Base-by-base conservation (phyloP, 176 grass and related monocot species). In the Themeda triandra region DNA sequence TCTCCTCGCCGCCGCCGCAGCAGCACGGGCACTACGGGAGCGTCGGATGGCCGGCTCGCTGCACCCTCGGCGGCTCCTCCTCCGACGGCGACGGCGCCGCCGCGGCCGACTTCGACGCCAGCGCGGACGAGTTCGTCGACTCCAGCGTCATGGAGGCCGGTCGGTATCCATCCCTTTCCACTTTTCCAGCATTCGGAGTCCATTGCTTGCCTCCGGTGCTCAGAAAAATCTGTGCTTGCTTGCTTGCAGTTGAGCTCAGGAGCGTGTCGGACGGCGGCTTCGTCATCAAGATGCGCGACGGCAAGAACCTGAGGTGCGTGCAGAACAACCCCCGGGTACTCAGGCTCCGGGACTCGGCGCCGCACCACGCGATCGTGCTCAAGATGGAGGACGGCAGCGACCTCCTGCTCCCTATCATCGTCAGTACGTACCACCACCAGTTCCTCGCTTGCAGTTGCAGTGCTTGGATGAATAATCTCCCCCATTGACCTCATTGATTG, bases 381-480 rank as follows among this genome's bases (percentile, higher is more conserved):
- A 98, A 98, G 70, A 96, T 95, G 93, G 96, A 98, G 76, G 96
- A 98, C 84, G 96, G 96, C 67, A 98, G 92, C 62, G 77, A 87
- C 68, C 88, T 98, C 82, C 83, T 98, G 66, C 93, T 98, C 24
- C 96, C 96, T 7, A 96, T 98, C 84, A 93, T 95, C 75, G 96
- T 98, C 66, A 91, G 93, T 95, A 94, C 37, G 93, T 91, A 85
- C 65, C 36, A 85, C 65, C 36, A 33, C 32, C 33, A 51, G 12
- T 69, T 85, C 19, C 74, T 46, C 15, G 13, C 24, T 17, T 30
- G 63, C 25, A 33, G 33, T 17, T 30, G 63, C 25, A 33, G 33
- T 65, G 17, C 40, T 25, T 63, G 45, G 60, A 14, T 25, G 35
- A 12, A 66, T 53, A 27, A 15, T 4, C 14, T 33, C 1, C 24